Conservation (phyloP, 805 yeast genomes). For the Candida sakaeoensis region DNA sequence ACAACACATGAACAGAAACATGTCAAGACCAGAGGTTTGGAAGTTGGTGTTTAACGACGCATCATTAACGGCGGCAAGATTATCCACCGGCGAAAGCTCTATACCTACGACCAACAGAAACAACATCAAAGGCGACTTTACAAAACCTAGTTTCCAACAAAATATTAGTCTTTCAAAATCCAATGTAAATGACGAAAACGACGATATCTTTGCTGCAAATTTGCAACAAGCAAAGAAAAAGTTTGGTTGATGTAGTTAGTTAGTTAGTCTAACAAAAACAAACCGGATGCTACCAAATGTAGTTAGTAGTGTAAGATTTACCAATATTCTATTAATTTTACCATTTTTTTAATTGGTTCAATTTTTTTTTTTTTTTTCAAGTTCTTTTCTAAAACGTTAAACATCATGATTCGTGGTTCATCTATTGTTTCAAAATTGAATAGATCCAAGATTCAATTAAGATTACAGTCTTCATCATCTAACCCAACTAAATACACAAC, state of each 20-base stretch:
- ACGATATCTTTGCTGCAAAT: slow-evolving; percentile 20
- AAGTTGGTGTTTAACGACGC: slow-evolving; percentile 29
- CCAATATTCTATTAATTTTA: slow-evolving; percentile 1
- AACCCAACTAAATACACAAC: slow-evolving; percentile 58
- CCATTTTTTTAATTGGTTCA: slow-evolving; percentile 7
- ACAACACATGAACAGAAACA: no score
- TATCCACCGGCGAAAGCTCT: slow-evolving; percentile 30
- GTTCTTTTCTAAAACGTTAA: not conserved
- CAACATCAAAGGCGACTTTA: slow-evolving; percentile 25
- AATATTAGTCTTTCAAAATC: slow-evolving; percentile 1
- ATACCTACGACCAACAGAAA: slow-evolving; percentile 18
- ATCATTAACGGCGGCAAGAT: slow-evolving; percentile 34
- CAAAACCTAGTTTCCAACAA: slow-evolving; percentile 20
- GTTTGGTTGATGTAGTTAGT: slow-evolving; percentile 5
- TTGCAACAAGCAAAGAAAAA: slow-evolving; percentile 16
- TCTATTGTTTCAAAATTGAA: slow-evolving; percentile 15
- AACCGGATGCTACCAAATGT: not conserved
- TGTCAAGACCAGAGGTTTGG: slow-evolving; percentile 20
- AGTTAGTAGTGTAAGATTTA: not conserved
- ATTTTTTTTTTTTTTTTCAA: slow-evolving; percentile 2
- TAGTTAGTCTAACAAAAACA: not conserved
- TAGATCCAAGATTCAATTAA: not conserved
- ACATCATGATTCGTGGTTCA: slow-evolving; percentile 40
- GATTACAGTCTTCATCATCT: slow-evolving; percentile 9
- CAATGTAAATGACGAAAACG: slow-evolving; percentile 9